Evolutionary conservation across 352 stramenopile species (phyloP).

Genomic region (Phytophthora chlamydospora): DNA sequence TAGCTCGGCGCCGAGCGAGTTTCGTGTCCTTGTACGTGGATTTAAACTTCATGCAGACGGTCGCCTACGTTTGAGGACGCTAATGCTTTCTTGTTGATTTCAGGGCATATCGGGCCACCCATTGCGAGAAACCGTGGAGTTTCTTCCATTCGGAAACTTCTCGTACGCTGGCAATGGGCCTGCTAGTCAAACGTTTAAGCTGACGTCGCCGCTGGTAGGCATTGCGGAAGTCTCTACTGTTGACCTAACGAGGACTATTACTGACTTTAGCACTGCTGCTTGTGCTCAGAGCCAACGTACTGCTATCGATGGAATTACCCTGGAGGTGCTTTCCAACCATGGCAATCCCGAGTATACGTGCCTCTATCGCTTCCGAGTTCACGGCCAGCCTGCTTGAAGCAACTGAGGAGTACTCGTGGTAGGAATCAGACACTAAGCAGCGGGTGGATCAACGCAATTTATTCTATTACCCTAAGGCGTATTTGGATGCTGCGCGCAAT

Average conservation of each 20-base stretch:
- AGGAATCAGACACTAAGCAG: constrained; percentile 12
- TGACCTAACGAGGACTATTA: background rate
- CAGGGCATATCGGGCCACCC: constrained; percentile 57
- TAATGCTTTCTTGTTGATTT: constrained; percentile 9
- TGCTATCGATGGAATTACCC: constrained; percentile 67
- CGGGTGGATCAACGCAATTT: constrained; percentile 31
- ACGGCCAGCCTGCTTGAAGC: constrained; percentile 54
- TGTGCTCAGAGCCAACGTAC: constrained; percentile 47
- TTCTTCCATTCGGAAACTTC: constrained; percentile 78
- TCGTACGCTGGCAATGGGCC: constrained; percentile 59
- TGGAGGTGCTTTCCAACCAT: constrained; percentile 86
- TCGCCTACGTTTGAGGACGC: background rate
- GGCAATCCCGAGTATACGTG: constrained; percentile 89
- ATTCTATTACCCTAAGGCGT: constrained; percentile 29
- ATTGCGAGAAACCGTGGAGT: constrained; percentile 47
- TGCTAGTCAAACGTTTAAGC: constrained; percentile 70
- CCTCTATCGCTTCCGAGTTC: constrained; percentile 89
- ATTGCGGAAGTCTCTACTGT: background rate
- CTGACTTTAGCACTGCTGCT: constrained; percentile 7
- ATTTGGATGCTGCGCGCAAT: constrained; percentile 21
- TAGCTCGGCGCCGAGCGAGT: constrained; percentile 65
- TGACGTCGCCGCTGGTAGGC: constrained; percentile 53
- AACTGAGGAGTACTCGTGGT: background rate
- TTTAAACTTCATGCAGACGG: background rate
- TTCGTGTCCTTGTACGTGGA: constrained; percentile 60